Percentiles rank a stretch among this genome's conserved stretches.
phyloP scores from a whole-genome alignment of 768 basidiomycete genomes.

The Inosperma sp. region DNA sequence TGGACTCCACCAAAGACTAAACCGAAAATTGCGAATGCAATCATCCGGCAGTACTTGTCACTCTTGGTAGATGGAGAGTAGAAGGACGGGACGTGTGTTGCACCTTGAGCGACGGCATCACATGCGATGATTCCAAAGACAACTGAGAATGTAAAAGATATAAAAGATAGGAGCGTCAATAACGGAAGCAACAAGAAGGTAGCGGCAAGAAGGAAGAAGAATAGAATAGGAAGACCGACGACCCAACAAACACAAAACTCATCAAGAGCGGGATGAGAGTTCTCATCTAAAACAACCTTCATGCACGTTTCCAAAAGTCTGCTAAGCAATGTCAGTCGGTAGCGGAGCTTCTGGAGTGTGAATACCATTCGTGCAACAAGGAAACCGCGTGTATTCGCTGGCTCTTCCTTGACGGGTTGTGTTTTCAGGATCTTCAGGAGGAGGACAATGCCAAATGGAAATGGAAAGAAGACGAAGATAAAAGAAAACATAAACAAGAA shows the following conservation, averaged over 20 bases:
- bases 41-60: not conserved
- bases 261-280: too few relatives aligned
- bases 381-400: too few relatives aligned
- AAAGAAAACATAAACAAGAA: not conserved
- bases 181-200: not conserved
- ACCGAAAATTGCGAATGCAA: conserved; percentile 2
- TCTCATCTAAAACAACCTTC: too few relatives aligned
- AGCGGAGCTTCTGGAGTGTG: too few relatives aligned
- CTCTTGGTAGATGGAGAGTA: not conserved
- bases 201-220: not conserved
- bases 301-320: too few relatives aligned
- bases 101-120: not conserved
- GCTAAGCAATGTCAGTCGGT: too few relatives aligned
- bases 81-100: conserved; percentile 4
- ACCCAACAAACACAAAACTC: too few relatives aligned
- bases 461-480: not conserved
- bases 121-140: not conserved
- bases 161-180: not conserved
- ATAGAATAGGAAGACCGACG: not conserved
- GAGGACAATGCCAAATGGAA: not conserved
- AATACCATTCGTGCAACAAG: not conserved
- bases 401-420: not conserved
- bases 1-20: conserved; percentile 18
- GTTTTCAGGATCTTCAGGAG: not conserved
- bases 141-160: not conserved